Percentiles rank a stretch among this genome's conserved stretches.
Evolutionary conservation across 192 early-diverging fungal species (phyloP).

Genomic region (Entophlyctis helioformis): DNA sequence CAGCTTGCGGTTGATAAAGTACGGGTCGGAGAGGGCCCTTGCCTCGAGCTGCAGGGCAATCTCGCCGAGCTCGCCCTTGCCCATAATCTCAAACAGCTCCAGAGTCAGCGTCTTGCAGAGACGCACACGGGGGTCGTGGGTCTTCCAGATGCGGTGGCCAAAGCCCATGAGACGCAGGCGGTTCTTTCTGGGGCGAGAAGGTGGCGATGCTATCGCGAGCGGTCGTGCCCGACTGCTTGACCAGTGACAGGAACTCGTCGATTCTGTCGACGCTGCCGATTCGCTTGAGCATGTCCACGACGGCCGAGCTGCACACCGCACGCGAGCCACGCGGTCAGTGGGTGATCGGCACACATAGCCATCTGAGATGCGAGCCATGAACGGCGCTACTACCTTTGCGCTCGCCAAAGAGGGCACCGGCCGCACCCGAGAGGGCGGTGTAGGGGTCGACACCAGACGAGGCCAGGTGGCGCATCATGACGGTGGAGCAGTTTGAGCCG

Average conservation of each 20-base stretch:
- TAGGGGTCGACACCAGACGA: conserved; percentile 52
- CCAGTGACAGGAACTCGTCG: conserved; percentile 36
- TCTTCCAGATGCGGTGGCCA: conserved; percentile 48
- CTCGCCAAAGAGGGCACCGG: conserved; percentile 54
- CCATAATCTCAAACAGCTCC: conserved; percentile 44
- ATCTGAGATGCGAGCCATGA: too few species aligned
- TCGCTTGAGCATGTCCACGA: conserved; percentile 46
- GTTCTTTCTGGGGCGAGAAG: neutral
- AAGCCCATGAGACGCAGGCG: conserved; percentile 49
- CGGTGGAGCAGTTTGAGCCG: conserved; percentile 38
- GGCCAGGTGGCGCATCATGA: conserved; percentile 56
- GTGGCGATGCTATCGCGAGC: too few species aligned
- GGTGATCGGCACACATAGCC: too few species aligned
- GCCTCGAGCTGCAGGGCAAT: conserved; percentile 51
- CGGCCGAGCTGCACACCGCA: conserved; percentile 10
- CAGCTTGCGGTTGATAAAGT: conserved; percentile 42
- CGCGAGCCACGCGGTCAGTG: too few species aligned
- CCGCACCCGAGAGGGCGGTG: conserved; percentile 44
- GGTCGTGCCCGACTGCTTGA: conserved; percentile 34
- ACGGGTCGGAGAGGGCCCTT: conserved; percentile 34
- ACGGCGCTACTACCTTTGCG: too few species aligned
- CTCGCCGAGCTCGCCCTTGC: conserved; percentile 38
- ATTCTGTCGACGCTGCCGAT: conserved; percentile 51
- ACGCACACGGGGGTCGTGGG: conserved; percentile 44
- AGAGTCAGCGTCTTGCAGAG: conserved; percentile 38